Evolutionary conservation across 2,329 filamentous ascomycete species (phyloP).

Genomic region (Trichoderma cornu-damae): DNA sequence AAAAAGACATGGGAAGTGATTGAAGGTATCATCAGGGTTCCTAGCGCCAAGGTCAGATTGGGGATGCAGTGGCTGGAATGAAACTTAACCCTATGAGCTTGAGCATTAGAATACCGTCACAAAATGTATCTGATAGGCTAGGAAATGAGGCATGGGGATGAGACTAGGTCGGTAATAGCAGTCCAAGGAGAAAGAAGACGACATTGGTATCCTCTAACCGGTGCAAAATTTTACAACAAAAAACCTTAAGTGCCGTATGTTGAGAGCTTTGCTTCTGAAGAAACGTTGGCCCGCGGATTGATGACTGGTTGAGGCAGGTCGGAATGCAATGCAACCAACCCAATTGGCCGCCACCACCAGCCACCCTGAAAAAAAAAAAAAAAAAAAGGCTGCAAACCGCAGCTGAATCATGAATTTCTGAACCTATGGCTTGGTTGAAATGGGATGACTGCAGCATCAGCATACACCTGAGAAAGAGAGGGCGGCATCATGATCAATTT

Average conservation of each 20-base stretch:
- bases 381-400: background rate
- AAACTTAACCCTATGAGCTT: background rate
- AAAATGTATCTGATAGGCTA: constrained; percentile 5
- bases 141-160: background rate
- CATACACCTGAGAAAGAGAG: no score
- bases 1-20: background rate
- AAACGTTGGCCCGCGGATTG: background rate
- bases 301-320: constrained; percentile 1
- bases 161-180: background rate
- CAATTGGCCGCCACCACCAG: background rate
- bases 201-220: background rate
- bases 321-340: constrained; percentile 13
- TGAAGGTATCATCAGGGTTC: background rate
- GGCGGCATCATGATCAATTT: no score
- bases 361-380: background rate
- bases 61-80: background rate
- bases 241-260: background rate
- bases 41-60: constrained; percentile 5
- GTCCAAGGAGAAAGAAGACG: background rate
- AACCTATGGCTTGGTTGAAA: no score
- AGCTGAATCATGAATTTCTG: background rate
- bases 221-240: background rate
- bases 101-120: background rate
- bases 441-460: background rate
- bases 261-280: background rate